Conservation (phyloP, 2,329 filamentous ascomycete genomes). For the Aureobasidium leucospermi region DNA sequence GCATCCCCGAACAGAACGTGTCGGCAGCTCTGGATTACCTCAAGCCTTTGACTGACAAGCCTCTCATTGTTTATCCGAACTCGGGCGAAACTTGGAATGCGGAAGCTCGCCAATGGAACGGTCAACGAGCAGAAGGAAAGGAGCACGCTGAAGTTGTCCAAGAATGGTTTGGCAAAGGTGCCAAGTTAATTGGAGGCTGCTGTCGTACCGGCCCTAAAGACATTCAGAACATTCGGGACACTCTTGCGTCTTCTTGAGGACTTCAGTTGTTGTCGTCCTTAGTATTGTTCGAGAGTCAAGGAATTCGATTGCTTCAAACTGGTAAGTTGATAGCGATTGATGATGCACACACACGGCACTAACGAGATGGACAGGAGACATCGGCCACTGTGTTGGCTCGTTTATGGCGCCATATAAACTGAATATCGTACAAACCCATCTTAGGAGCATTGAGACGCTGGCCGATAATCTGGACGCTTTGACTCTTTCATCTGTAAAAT, state of each 20-base stretch:
- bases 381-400: too few relatives aligned
- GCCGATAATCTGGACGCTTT: too few relatives aligned
- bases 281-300: too few relatives aligned
- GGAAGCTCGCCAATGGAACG: conserved; percentile 28
- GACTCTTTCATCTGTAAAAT: too few relatives aligned
- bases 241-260: neutral
- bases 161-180: conserved; percentile 32
- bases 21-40: conserved; percentile 29
- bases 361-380: too few relatives aligned
- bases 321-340: too few relatives aligned
- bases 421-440: too few relatives aligned
- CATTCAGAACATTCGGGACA: conserved; percentile 27
- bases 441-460: too few relatives aligned
- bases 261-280: too few relatives aligned
- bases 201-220: conserved; percentile 39
- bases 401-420: too few relatives aligned
- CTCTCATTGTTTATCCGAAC: conserved; percentile 38
- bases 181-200: conserved; percentile 40
- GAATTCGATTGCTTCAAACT: too few relatives aligned
- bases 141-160: conserved; percentile 25
- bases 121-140: conserved; percentile 18
- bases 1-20: conserved; percentile 31
- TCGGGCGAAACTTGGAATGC: conserved; percentile 42
- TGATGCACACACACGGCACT: too few relatives aligned
- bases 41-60: conserved; percentile 25